Evolutionary conservation across 2,329 filamentous ascomycete species (phyloP), one percentile per base, ranked within the genome.

Genomic region (Penicillium corylophilum): DNA sequence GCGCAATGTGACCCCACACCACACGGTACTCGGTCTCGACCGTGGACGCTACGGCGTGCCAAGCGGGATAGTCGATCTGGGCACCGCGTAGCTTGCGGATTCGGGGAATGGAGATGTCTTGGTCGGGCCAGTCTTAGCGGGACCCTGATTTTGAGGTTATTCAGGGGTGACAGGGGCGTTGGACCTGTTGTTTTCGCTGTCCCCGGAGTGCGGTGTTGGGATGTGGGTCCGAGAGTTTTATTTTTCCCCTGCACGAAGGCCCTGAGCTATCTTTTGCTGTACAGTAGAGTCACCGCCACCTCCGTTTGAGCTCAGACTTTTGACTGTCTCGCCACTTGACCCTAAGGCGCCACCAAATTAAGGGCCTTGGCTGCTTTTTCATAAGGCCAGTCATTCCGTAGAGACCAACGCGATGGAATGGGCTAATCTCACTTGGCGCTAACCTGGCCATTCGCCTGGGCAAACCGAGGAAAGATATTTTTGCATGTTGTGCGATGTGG

Each of bases 61-160:
- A 59, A 57, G 58, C 22, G 28, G 13, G 42, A 48, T 48, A 49
- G 50, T 56, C 51, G 54, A 59, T 57, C 58, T 59, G 22, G 58
- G 48, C 56, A 35, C 22, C 41, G 41, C 33, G 41, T 18, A 29
- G 44, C 42, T 43, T 18, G 22, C 23, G 33, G 9, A 20, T 13
- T 18, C 26, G 40, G 47, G 44, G 26, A 31, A 36, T 46, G 23
- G 20, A 31, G 36, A n/a, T 33, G 38, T 15, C n/a, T 31, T 18
- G 22, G 46, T 50, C 40, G 45, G 33, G 18, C 31, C 10, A 56
- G 46, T 47, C 57, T 60, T 58, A 57, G 53, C 59, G 31, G 48
- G 31, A 48, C 47, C 45, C 44, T 53, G 41, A 51, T 47, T 55
- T 31, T 57, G 56, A 57, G 54, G 54, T 48, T 61, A 56, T 56